Conservation (phyloP, 805 yeast species). For the Starmerella davenportii region DNA sequence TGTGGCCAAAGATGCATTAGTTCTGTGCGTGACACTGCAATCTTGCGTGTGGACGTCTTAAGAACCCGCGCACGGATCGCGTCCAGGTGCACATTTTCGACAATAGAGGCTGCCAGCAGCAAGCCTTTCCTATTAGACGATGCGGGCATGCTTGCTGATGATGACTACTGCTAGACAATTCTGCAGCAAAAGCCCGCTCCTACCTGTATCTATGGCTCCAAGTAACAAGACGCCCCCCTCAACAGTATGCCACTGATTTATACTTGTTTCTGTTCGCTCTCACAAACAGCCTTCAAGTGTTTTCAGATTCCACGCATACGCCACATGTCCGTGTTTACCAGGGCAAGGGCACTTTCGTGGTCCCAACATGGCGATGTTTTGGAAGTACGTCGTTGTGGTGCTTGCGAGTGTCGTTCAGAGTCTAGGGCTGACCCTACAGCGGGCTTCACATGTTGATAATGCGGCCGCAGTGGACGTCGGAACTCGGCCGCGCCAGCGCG, state of each 20-base stretch:
- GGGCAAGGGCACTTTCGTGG: background rate
- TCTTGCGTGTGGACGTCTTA: background rate
- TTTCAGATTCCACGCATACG: constrained; percentile 3
- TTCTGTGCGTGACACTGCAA: constrained; percentile 27
- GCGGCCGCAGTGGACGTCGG: background rate
- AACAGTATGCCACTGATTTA: background rate
- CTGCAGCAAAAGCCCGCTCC: too few relatives aligned
- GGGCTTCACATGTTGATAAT: constrained; percentile 44
- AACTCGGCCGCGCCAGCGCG: background rate
- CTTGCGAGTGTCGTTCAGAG: constrained; percentile 65
- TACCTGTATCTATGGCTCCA: background rate
- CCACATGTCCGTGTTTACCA: background rate
- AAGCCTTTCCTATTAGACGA: background rate
- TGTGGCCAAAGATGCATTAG: constrained; percentile 36
- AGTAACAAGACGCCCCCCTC: background rate
- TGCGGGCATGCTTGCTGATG: too few relatives aligned
- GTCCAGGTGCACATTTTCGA: constrained; percentile 12
- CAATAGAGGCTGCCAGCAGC: constrained; percentile 12
- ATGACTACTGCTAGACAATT: too few relatives aligned
- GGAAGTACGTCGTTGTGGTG: constrained; percentile 36
- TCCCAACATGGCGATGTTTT: background rate
- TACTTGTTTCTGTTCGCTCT: too few relatives aligned
- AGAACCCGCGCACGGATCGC: constrained; percentile 3
- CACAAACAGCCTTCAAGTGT: background rate
- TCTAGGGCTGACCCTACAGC: constrained; percentile 62